Conservation (phyloP, 2,329 filamentous ascomycete species). For the Venturia effusa region DNA sequence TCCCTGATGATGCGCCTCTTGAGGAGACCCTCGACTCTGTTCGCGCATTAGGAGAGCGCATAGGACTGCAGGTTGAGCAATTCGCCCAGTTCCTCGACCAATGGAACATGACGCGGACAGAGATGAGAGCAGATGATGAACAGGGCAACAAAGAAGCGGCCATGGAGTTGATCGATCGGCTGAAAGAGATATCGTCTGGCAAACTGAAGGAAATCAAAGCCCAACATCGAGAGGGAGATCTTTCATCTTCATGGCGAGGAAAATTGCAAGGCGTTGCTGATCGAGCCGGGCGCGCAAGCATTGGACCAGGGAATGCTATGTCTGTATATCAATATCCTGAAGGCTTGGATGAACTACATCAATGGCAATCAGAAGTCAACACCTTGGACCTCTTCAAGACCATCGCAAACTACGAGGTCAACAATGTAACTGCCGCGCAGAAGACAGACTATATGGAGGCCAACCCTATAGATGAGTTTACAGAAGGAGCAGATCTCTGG, state of each 20-base stretch:
- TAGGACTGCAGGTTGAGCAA: slow-evolving; percentile 72
- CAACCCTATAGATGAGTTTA: slow-evolving; percentile 36
- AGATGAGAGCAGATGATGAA: slow-evolving; percentile 1
- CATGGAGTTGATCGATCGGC: slow-evolving; percentile 42
- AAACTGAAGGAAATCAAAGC: not conserved
- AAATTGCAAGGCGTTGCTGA: not conserved
- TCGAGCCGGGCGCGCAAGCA: not conserved
- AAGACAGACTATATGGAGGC: slow-evolving; percentile 22
- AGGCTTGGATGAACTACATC: not conserved
- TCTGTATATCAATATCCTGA: not conserved
- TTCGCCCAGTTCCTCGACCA: slow-evolving; percentile 46
- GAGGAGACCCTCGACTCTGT: slow-evolving; percentile 48
- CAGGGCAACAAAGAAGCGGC: slow-evolving; percentile 26
- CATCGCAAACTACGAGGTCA: slow-evolving; percentile 50
- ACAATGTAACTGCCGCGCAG: slow-evolving; percentile 41
- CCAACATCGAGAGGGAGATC: not conserved
- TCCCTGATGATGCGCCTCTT: slow-evolving; percentile 40
- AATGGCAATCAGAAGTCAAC: slow-evolving; percentile 73
- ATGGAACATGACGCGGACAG: not conserved
- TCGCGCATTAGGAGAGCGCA: slow-evolving; percentile 27
- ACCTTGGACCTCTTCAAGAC: slow-evolving; percentile 81
- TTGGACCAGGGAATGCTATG: not conserved
- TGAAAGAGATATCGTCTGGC: slow-evolving; percentile 9
- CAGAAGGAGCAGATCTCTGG: slow-evolving; percentile 53
- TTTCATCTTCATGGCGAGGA: slow-evolving; percentile 1